Base-by-base conservation (phyloP, 257 asterid genomes). In the Petunia secreta region DNA sequence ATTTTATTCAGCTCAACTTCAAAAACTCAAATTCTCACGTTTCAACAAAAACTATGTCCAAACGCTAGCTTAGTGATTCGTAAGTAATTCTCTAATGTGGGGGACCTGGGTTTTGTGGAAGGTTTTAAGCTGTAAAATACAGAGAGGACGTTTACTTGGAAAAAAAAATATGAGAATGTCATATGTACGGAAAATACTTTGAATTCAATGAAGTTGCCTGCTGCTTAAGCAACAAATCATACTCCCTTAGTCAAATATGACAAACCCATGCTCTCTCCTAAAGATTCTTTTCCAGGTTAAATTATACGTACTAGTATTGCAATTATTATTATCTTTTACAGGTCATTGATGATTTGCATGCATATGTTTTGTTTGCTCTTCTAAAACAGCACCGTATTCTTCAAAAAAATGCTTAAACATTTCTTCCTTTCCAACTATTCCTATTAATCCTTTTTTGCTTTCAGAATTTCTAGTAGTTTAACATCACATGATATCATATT, bases 51-150 rank as follows among this genome's bases (percentile, higher is more conserved):
- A n/a, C n/a, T n/a, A n/a, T n/a, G n/a, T n/a, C n/a, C n/a, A n/a
- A n/a, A n/a, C n/a, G n/a, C n/a, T n/a, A n/a, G n/a, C n/a, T n/a
- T n/a, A n/a, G n/a, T n/a, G n/a, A n/a, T n/a, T n/a, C n/a, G n/a
- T n/a, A n/a, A 16, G 55, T n/a, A 43, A 68, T 68, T n/a, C 75
- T n/a, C 39, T 67, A 43, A 67, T 4, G 55, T 68, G 25, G 75
- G 75, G 40, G 44, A 7, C 8, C n/a, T 4, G n/a, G 55, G n/a
- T 38, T 67, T 8, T 43, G 55, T 43, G 75, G 15, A 3, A 1
- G 25, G 10, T 1, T 25, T 25, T 25, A 25, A 25, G 25, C 1
- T 40, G 8, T 67, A 43, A 67, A 67, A 65, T 63, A 60, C 3
- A 25, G 41, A 3, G 14, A 60, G 34, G 65, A 25, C 34, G 2